Evolutionary conservation across 805 yeast genomes (phyloP), one percentile per base, ranked within the genome.

Genomic region (Candida palmyrensis): DNA sequence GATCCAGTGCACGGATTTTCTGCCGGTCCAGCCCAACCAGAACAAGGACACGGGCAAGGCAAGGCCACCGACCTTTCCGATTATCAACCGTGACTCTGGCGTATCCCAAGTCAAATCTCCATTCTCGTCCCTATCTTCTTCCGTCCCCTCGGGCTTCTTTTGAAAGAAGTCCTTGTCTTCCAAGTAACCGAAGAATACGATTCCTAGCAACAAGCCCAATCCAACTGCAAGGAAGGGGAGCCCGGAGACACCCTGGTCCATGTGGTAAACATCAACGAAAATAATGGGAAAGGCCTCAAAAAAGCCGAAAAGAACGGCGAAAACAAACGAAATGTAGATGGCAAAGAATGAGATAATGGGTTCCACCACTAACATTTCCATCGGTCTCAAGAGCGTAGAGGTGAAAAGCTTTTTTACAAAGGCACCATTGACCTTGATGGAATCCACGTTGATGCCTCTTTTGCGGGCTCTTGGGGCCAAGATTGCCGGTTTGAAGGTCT

Each of bases 11-110:
- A 83, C 76, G 5, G 49, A 39, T 11, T 53, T 46, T 45, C 74
- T 69, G 7, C 84, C 71, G 3, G 89, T 70, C 94, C 94, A 84
- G 5, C 80, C 94, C 36, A 82, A 64, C 94, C 92, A 84, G 58
- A 84, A 83, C 37, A 84, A 62, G 0, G 83, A 68, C 25, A 79
- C 66, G 4, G 88, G 88, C 40, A 84, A 62, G 11, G 73, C 70
- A 15, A 79, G 52, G 2, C 86, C 76, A 25, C 90, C 94, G 38
- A 81, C 54, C 48, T 80, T 75, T 45, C 82, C 79, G 4, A 79
- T 59, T 13, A 77, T 44, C 37, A 82, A 63, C 44, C 80, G 67
- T 4, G 68, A 49, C 53, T 82, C 89, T 11, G 90, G 88, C 1
- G 71, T 59, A 25, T 72, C 73, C 40, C 75, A 66, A 20, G 73